Base-by-base conservation (phyloP, 208 protist species). In the Naegleria lovaniensis region DNA sequence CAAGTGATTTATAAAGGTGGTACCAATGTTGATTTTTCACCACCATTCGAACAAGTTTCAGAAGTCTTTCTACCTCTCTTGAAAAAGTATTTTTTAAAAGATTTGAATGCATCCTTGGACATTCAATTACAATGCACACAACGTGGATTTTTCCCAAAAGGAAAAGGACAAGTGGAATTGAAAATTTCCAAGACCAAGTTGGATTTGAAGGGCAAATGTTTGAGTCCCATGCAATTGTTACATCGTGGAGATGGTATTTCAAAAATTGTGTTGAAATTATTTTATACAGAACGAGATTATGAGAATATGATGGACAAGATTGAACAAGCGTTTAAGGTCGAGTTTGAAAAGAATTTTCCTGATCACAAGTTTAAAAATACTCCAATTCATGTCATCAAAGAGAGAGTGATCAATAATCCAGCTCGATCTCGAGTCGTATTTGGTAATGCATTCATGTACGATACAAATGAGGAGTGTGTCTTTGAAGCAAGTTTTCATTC, bases 111-210 rank as follows among this genome's bases (percentile, higher is more conserved):
- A 75, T 79, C 15, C 22, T 5, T 36, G n/a, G 2, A 5, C 33
- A n/a, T 79, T 25, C 36, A 90, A 13, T 79, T 90, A 16, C 6
- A 90, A 38, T 33, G 58, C 15, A n/a, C 16, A 43, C 13, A 76
- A 9, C 29, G 87, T 36, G 87, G 87, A 51, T 90, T 83, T 51
- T 90, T 83, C 48, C 87, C 87, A 41, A 79, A 51, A 79, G 87
- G 48, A 38, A 51, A 48, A 25, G 33, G 33, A 19, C 29, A 51
- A n/a, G 38, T 43, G 39, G 40, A 85, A 43, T 43, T 85, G 16
- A 19, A 48, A 2, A 48, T 85, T 43, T 13, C 39, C 16, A 25
- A 85, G n/a, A 25, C 25, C 29, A 85, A 79, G 58, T n/a, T n/a
- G n/a, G n/a, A n/a, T 48, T 79, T 33, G 29, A 85, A 51, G 13